Conservation (phyloP, 805 yeast species). For the Cyberlindnera mycetangii region DNA sequence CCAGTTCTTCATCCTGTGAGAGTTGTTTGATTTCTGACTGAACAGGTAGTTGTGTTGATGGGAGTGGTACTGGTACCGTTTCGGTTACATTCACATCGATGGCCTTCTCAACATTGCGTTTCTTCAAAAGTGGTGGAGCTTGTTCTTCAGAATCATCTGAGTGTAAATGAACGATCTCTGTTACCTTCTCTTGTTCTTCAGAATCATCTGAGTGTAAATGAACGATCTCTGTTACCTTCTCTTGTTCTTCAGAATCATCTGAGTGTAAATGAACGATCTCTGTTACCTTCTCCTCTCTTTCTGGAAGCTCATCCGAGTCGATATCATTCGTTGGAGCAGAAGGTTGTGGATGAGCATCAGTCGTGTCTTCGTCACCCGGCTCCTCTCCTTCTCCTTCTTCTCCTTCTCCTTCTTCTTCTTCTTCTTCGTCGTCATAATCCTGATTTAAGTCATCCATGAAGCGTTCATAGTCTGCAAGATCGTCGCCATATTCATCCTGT, state of each 20-base stretch:
- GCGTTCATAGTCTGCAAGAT: slow-evolving; percentile 25
- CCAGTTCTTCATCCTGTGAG: slow-evolving; percentile 20
- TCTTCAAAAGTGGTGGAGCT: no score
- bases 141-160: no score
- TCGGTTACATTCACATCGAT: no score
- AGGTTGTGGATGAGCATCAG: not conserved
- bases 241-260: not conserved
- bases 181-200: no score
- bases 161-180: no score
- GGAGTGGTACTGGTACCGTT: no score
- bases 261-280: not conserved
- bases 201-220: no score
- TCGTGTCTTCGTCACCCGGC: slow-evolving; percentile 13
- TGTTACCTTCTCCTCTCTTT: not conserved
- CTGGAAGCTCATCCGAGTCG: slow-evolving; percentile 2
- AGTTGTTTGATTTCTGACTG: slow-evolving; percentile 6
- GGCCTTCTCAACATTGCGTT: no score
- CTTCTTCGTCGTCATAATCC: slow-evolving; percentile 5
- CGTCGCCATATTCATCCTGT: not conserved
- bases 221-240: no score
- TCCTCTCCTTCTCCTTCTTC: slow-evolving; percentile 32
- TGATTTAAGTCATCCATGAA: slow-evolving; percentile 22
- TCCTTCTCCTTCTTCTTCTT: slow-evolving; percentile 4
- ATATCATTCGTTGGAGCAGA: not conserved
- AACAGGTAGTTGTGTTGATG: no score